Conservation (phyloP, 768 basidiomycete genomes). For the Rhizopogon salebrosus region DNA sequence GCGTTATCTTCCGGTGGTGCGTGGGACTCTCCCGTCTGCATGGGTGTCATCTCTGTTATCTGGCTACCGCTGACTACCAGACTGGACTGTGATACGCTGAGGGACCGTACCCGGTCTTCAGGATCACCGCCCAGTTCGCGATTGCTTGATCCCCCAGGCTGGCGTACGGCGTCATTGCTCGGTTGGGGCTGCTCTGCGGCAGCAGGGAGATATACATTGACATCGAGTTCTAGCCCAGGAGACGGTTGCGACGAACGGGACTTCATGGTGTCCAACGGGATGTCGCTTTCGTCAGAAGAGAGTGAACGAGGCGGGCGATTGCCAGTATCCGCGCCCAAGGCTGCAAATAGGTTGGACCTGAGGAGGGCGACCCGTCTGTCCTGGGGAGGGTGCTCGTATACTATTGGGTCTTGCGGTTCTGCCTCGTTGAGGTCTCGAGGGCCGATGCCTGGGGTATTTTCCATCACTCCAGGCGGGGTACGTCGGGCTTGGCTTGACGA, state of each 20-base stretch:
- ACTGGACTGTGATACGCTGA: background rate
- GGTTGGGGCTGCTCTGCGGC: background rate
- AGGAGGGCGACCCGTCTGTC: slow-evolving; percentile 40
- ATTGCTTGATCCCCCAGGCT: slow-evolving; percentile 26
- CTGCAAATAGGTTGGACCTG: slow-evolving; percentile 40
- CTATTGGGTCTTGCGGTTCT: background rate
- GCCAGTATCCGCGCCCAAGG: slow-evolving; percentile 46
- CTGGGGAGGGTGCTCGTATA: background rate
- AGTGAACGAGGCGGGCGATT: slow-evolving; percentile 24
- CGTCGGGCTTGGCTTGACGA: slow-evolving; percentile 9
- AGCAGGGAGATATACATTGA: background rate
- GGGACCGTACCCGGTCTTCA: slow-evolving; percentile 6
- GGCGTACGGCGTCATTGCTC: slow-evolving; percentile 22
- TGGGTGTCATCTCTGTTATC: slow-evolving; percentile 2
- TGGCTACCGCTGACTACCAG: slow-evolving; percentile 3
- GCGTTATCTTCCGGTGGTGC: slow-evolving; percentile 6
- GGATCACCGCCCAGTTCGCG: slow-evolving; percentile 16
- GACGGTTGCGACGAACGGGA: background rate
- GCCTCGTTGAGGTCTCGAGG: slow-evolving; percentile 1
- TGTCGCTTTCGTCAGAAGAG: background rate
- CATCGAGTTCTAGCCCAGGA: slow-evolving; percentile 6
- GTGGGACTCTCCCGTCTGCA: slow-evolving; percentile 10
- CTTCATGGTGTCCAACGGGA: background rate
- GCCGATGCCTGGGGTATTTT: slow-evolving; percentile 9
- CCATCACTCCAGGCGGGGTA: slow-evolving; percentile 4